These are phyloP conservation scores for Gloeostereum incarnatum DNA, from an alignment of 768 basidiomycete genomes.

Conservation along the genomic window DNA sequence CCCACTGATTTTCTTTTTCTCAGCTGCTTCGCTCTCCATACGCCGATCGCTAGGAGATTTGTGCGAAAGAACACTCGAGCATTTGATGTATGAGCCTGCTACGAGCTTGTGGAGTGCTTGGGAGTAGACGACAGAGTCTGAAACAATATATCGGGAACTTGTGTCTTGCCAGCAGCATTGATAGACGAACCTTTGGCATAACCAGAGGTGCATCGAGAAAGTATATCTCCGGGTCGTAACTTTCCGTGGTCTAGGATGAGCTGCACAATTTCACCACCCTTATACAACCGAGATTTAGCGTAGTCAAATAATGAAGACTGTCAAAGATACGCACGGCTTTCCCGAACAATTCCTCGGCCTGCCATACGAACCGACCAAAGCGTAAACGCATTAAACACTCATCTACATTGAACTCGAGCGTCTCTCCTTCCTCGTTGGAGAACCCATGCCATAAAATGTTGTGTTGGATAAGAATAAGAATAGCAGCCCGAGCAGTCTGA, in stretches of 20 bases:
- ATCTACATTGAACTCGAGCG: slow-evolving; percentile 74
- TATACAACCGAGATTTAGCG: slow-evolving; percentile 4
- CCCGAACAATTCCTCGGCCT: slow-evolving; percentile 66
- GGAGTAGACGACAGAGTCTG: slow-evolving; percentile 34
- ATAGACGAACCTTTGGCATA: slow-evolving; percentile 47
- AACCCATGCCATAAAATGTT: slow-evolving; percentile 84
- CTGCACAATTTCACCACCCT: slow-evolving; percentile 75
- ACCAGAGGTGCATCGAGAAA: slow-evolving; percentile 36
- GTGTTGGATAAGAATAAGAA: slow-evolving; percentile 83
- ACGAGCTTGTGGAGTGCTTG: slow-evolving; percentile 66
- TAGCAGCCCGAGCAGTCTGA: slow-evolving; percentile 55
- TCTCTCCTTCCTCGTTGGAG: slow-evolving; percentile 61
- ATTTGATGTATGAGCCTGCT: slow-evolving; percentile 64
- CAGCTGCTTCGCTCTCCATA: slow-evolving; percentile 74
- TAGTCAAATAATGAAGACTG: slow-evolving; percentile 4
- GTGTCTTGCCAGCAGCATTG: neutral
- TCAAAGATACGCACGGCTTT: slow-evolving; percentile 28
- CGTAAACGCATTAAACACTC: slow-evolving; percentile 78
- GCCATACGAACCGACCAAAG: slow-evolving; percentile 76
- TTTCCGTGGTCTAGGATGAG: slow-evolving; percentile 81
- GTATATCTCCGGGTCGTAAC: slow-evolving; percentile 65
- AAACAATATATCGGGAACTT: slow-evolving; percentile 1
- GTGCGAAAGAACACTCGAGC: slow-evolving; percentile 71
- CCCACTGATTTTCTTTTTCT: slow-evolving; percentile 61
- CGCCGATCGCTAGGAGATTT: slow-evolving; percentile 72